Evolutionary conservation across 805 yeast genomes (phyloP), one percentile per base, ranked within the genome.

Genomic region (Citeromyces matritensis): DNA sequence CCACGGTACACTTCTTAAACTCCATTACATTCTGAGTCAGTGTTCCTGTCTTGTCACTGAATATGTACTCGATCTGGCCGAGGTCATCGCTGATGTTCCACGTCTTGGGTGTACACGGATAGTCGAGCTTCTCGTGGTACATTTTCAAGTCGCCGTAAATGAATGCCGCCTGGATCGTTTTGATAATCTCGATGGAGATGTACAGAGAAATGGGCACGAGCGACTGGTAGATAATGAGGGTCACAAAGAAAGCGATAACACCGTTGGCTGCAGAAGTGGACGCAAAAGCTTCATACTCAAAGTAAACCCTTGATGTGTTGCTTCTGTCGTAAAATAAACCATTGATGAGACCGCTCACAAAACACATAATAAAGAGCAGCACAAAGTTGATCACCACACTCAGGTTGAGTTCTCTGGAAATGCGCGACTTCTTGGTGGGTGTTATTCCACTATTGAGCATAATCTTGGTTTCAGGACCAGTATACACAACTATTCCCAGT

Each of bases 11-110:
- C 46, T 80, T 80, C 37, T 73, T 71, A 55, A 79, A 81, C 46
- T 78, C 84, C 93, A 80, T 80, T 15, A 77, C 71, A 44, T 80
- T 80, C 51, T 80, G 88, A 5, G 93, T 80, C 43, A 80, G 58
- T 0, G 93, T 80, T 24, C 93, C 93, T 0, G 93, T 80, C 50
- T 80, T 80, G 56, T 80, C 93, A 48, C 84, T 73, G 51, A 80
- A 80, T 27, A 80, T 66, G 47, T 77, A 80, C 49, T 80, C 91
- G 37, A 80, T 74, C 48, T 80, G 93, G 12, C 93, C 93, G 39
- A 80, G 60, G 49, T 80, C 93, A 52, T 80, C 93, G 5, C 85
- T 75, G 29, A 80, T 75, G 38, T 73, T 73, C 93, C 93, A 80
- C 1, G 86, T 68, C 42, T 79, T 78, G 3, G 93, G 88, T 2